phyloP scores from a whole-genome alignment of 2,329 filamentous ascomycete species.

The Aspergillus ustus region DNA sequence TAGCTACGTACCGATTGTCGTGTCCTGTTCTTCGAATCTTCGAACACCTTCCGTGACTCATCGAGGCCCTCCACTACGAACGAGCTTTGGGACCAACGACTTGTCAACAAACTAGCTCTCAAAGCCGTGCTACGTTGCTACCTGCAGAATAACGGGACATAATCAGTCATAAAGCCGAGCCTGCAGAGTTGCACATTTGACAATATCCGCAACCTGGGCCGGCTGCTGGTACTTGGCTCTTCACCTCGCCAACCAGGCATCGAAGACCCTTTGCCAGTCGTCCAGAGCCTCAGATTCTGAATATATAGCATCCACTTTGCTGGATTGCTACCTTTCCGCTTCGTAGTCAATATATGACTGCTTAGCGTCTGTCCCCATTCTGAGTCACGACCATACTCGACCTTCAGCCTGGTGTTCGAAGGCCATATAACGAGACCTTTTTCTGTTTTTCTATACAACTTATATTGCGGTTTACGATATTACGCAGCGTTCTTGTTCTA shows the following conservation, averaged over 20 bases:
- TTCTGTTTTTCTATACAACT: slow-evolving; percentile 32
- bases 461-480: slow-evolving; percentile 42
- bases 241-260: slow-evolving; percentile 24
- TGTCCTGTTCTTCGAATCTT: slow-evolving; percentile 20
- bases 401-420: slow-evolving; percentile 45
- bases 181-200: slow-evolving; percentile 24
- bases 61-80: slow-evolving; percentile 23
- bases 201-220: slow-evolving; percentile 24
- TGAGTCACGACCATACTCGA: slow-evolving; percentile 38
- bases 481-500: slow-evolving; percentile 41
- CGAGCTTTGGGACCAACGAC: slow-evolving; percentile 26
- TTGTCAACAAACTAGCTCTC: slow-evolving; percentile 10
- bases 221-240: slow-evolving; percentile 33
- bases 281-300: slow-evolving; percentile 26
- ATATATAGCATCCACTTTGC: slow-evolving; percentile 24
- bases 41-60: slow-evolving; percentile 31
- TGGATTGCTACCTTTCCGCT: slow-evolving; percentile 9
- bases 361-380: slow-evolving; percentile 27
- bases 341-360: slow-evolving; percentile 33
- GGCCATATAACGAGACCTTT: slow-evolving; percentile 32
- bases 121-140: slow-evolving; percentile 24
- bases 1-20: slow-evolving; percentile 15
- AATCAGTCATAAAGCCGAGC: slow-evolving; percentile 16
- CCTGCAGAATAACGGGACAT: slow-evolving; percentile 19
- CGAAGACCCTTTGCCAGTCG: slow-evolving; percentile 31